A percentile compares a stretch with the other conserved stretches of the same genome.
Conservation (phyloP, 805 yeast species). For the Candida hispaniensis region DNA sequence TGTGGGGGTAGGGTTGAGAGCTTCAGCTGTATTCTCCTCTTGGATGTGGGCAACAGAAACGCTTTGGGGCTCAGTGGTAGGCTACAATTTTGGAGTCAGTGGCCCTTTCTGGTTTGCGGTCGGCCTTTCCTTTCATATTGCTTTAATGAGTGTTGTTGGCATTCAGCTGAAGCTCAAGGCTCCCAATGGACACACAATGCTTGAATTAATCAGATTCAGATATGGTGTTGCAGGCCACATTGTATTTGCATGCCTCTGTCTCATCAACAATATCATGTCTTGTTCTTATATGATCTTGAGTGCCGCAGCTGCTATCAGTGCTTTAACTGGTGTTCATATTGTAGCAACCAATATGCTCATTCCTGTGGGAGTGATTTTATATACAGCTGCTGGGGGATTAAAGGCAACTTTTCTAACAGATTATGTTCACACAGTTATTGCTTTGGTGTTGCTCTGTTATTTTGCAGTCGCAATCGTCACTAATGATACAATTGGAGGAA, state of each 20-base stretch:
- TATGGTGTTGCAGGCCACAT: conserved; percentile 53
- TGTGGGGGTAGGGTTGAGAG: conserved; percentile 35
- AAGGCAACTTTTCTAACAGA: conserved; percentile 45
- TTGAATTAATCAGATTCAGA: conserved; percentile 61
- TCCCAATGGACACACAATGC: conserved; percentile 71
- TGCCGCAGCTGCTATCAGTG: conserved; percentile 36
- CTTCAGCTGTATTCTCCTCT: conserved; percentile 36
- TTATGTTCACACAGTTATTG: conserved; percentile 40
- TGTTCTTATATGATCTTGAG: conserved; percentile 35
- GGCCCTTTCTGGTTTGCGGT: conserved; percentile 67
- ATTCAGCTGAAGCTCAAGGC: conserved; percentile 69
- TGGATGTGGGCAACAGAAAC: conserved; percentile 42
- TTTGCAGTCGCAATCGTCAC: conserved; percentile 29
- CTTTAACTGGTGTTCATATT: conserved; percentile 37
- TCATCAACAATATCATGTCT: conserved; percentile 23
- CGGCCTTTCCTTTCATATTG: conserved; percentile 70
- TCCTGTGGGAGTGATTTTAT: conserved; percentile 40
- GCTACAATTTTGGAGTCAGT: conserved; percentile 36
- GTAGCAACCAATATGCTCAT: conserved; percentile 39
- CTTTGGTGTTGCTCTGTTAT: conserved; percentile 20
- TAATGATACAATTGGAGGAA: conserved; percentile 36
- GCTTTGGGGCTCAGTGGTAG: conserved; percentile 32
- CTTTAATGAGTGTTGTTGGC: conserved; percentile 62
- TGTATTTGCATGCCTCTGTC: conserved; percentile 17
- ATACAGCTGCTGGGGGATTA: conserved; percentile 43